phyloP scores from a whole-genome alignment of 257 asterid species.

The Scutellaria galericulata region DNA sequence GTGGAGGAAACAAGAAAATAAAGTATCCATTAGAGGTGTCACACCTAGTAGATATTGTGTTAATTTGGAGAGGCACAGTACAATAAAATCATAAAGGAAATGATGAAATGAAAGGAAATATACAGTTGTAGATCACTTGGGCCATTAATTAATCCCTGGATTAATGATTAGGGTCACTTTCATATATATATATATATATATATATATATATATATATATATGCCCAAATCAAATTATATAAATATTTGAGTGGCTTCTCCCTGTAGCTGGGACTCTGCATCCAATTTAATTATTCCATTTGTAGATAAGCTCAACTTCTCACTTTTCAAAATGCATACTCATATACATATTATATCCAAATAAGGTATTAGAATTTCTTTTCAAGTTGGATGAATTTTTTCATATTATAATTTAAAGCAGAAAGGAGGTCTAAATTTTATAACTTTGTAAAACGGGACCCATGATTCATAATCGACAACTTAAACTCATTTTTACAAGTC shows the following conservation, averaged over 20 bases:
- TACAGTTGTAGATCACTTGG: slow-evolving; percentile 35
- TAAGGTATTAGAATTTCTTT: too few relatives aligned
- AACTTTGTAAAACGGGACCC: too few relatives aligned
- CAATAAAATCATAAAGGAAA: slow-evolving; percentile 19
- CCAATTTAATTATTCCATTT: neutral
- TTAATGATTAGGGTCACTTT: slow-evolving; percentile 41
- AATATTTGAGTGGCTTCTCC: slow-evolving; percentile 38
- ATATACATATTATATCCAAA: too few relatives aligned
- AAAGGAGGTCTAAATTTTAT: too few relatives aligned
- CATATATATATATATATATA: slow-evolving; percentile 20
- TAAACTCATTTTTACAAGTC: too few relatives aligned
- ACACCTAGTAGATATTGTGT: too few relatives aligned
- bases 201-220: slow-evolving; percentile 17
- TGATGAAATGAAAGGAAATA: slow-evolving; percentile 29
- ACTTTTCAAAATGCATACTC: neutral
- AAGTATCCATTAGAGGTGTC: too few relatives aligned
- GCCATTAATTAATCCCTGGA: slow-evolving; percentile 16
- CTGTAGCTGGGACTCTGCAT: slow-evolving; percentile 34
- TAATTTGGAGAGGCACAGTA: neutral
- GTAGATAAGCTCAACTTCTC: slow-evolving; percentile 1
- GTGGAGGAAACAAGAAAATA: too few relatives aligned
- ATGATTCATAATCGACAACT: too few relatives aligned
- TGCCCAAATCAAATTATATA: neutral
- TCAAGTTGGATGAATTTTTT: too few relatives aligned
- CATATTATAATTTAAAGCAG: too few relatives aligned